Base-by-base conservation (phyloP, 176 grass and related monocot genomes). In the Stipa capillata region DNA sequence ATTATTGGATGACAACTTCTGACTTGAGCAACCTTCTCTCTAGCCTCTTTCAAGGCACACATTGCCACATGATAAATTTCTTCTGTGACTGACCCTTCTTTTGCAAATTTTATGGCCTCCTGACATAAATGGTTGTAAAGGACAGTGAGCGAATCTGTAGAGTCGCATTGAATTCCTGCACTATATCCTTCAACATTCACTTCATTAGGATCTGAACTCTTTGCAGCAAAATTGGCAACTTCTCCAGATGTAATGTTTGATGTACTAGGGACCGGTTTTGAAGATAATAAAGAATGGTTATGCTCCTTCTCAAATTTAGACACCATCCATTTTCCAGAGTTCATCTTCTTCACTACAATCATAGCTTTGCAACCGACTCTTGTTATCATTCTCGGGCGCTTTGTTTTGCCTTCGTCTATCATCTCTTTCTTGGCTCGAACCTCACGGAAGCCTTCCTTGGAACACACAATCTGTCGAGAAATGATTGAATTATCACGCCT, bases 231-330 rank as follows among this genome's bases (percentile, higher is more conserved):
- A 65, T 89, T 40, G 79, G 27, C 74, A 65, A 44, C 35, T 85
- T 90, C 69, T 72, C 58, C 82, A 74, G 78, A 71, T 70, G 58
- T 68, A 87, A 40, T 42, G 74, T 84, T 74, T 35, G 85, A 82
- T 74, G 81, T 73, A 75, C 59, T 81, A 71, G 77, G 53, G 50
- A 6, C 41, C 13, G 33, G 27, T 74, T 80, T 86, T 56, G 76
- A 78, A 70, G 78, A 51, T 87, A 63, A 35, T 41, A 97, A 65
- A 3, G 31, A 83, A 89, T 97, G 94, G 64, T 93, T 97, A 83
- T 97, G 94, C 74, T 97, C 91, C 82, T 93, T 97, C 77, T 91
- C 88, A 84, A 97, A 97, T 85, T 93, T 97, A 53, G 90, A 93
- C 41, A 97, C 88, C 66, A 91, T 74, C 94, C 94, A 97, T 83